Base-by-base conservation (phyloP, 345 rosid species). In the Heritiera littoralis region DNA sequence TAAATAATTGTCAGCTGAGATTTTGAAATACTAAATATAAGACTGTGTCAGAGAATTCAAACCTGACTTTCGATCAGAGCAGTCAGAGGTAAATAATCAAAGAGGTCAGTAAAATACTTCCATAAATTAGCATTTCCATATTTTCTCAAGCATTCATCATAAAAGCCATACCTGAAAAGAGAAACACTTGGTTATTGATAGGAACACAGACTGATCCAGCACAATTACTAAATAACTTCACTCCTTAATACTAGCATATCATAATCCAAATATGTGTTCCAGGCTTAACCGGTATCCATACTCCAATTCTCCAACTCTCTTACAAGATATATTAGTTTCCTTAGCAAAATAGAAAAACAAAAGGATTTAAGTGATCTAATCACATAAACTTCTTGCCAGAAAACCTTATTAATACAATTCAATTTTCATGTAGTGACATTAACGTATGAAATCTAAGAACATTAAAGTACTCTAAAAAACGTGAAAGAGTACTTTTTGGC, bases 1-100 rank as follows among this genome's bases (percentile, higher is more conserved):
- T 18, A 51, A 60, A 76, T 61, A 54, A 32, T 23, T 54, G 46
- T 82, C 40, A 82, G 80, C 63, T 30, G 32, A 66, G 69, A 35
- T 58, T 45, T 55, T 66, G 71, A 8, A 18, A 60, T 70, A 43
- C 46, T 60, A 60, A 15, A 40, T 14, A 54, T 6, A 67, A 23
- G 15, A 48, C 46, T 35, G 23, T 55, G 20, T 17, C 38, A 28
- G 18, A 75, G 78, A 68, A 75, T 15, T 68, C 85, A 59, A 75
- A 88, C 91, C 91, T 88, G 91, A 66, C 91, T 86, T 85, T 88
- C 91, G 74, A 88, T 88, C 63, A 86, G 84, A 64, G 89, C 91
- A 3, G 91, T 86, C 35, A 88, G 89, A 6, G 91, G 91, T n/a
- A 88, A 84, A 81, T 86, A 88, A 82, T 88, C 91, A 52, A 88